Evolutionary conservation across 2,329 filamentous ascomycete genomes (phyloP), one percentile per base, ranked within the genome.

Genomic region (Monosporascus cannonballus): DNA sequence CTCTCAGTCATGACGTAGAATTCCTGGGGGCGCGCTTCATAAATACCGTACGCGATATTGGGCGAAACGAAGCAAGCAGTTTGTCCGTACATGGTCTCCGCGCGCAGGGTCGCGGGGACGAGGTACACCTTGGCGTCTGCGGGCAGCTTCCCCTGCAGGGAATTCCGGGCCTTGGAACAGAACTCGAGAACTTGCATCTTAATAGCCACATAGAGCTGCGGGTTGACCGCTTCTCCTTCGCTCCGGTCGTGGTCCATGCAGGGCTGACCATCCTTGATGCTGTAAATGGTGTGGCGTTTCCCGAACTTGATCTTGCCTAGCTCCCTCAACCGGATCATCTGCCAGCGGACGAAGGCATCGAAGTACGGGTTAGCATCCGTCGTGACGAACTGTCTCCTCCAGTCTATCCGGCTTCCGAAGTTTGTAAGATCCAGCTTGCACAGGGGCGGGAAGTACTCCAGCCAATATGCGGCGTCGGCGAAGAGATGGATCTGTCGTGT

Each of bases 51-150:
- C 45, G 79, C 83, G 65, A 97, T 87, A 67, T 87, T 89, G 9
- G 94, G 93, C 3, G 91, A 90, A 47, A 99, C 90, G 63, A 97
- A 99, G 70, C 92, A 96, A 74, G 90, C 95, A 4, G 86, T 95
- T 72, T 97, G 94, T 41, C 95, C 95, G 68, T 97, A 99, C 93
- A 99, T 97, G 37, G 94, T 99, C 77, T 99, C 94, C 2, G 94
- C 90, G 56, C 94, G 82, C 56, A 99, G 80, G 51, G 94, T 97
- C 17, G 94, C 94, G 14, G 94, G 89, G 14, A 97, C 84, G 64
- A 97, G 87, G 75, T 87, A 97, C 52, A 96, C 86, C 56, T 87
- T 87, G 46, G 89, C 86, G 58, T 81, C 84, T 37, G 85, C 79
- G 6, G 93, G 89, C 4, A 97, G 74, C 74, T 93, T 94, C 59